phyloP scores from a whole-genome alignment of 192 early-diverging fungal genomes.

The Haplosporangium gracile region DNA sequence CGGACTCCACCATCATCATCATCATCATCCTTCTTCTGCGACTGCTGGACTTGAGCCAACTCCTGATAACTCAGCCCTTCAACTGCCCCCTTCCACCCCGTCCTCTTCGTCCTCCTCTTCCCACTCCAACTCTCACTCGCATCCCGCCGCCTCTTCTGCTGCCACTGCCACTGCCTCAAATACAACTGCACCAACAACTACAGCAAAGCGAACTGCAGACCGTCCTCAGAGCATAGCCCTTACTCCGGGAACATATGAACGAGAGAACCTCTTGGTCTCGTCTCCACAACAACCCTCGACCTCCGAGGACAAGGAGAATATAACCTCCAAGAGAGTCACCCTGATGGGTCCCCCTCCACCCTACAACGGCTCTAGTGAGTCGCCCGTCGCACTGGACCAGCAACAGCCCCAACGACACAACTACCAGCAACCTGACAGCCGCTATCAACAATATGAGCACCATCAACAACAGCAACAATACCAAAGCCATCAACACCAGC shows the following conservation, averaged over 20 bases:
- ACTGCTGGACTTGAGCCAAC: conserved; percentile 20
- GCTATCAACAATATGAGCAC: neutral
- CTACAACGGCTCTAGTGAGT: conserved; percentile 20
- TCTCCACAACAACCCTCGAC: conserved; percentile 1
- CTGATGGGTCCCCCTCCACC: conserved; percentile 39
- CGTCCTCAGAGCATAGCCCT: conserved; percentile 34
- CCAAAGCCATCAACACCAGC: conserved; percentile 11
- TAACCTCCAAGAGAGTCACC: conserved; percentile 34
- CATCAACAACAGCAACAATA: conserved; percentile 18
- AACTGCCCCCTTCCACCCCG: conserved; percentile 7
- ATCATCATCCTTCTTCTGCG: neutral
- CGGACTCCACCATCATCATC: neutral
- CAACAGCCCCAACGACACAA: conserved; percentile 7
- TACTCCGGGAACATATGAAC: conserved; percentile 15
- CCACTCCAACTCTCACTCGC: neutral
- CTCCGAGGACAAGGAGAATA: conserved; percentile 7
- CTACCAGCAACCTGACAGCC: neutral
- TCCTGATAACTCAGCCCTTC: conserved; percentile 33
- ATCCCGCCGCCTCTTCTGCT: neutral
- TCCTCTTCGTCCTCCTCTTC: conserved; percentile 13
- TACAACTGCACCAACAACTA: neutral
- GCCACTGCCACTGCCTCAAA: conserved; percentile 5
- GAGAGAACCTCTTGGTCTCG: conserved; percentile 16
- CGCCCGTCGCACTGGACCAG: neutral
- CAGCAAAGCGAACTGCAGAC: neutral